Evolutionary conservation across 1,284 basidiomycete genomes (phyloP).

Genomic region (Trichosporon faecale): DNA sequence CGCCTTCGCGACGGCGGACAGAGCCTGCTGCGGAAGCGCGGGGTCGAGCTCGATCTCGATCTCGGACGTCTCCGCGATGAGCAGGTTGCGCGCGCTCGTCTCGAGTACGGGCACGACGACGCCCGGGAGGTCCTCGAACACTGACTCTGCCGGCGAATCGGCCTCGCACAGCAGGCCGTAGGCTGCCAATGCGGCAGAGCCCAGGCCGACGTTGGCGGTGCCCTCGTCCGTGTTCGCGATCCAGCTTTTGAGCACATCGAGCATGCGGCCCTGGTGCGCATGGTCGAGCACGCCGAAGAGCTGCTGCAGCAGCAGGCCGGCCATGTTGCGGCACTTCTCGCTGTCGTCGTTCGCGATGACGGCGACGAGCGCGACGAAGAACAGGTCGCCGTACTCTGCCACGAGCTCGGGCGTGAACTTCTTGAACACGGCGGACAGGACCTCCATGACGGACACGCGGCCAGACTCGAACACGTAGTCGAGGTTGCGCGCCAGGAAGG

Average conservation of each 20-base stretch:
- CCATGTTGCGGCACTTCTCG: slow-evolving; percentile 80
- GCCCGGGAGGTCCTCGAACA: slow-evolving; percentile 49
- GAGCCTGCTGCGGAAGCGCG: slow-evolving; percentile 78
- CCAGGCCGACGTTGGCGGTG: slow-evolving; percentile 34
- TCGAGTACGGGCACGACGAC: slow-evolving; percentile 65
- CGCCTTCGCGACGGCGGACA: slow-evolving; percentile 66
- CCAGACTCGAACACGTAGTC: slow-evolving; percentile 89
- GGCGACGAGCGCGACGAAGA: slow-evolving; percentile 91
- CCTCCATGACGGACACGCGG: slow-evolving; percentile 84
- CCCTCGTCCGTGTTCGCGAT: slow-evolving; percentile 26
- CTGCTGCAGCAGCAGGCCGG: slow-evolving; percentile 72
- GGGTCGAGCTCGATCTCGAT: slow-evolving; percentile 60
- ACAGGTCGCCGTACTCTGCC: slow-evolving; percentile 77
- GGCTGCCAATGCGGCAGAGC: slow-evolving; percentile 61
- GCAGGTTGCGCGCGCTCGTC: slow-evolving; percentile 54
- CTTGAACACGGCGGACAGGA: slow-evolving; percentile 73
- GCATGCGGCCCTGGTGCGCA: slow-evolving; percentile 57
- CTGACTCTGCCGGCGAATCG: slow-evolving; percentile 39
- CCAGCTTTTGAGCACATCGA: slow-evolving; percentile 76
- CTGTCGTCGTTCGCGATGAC: slow-evolving; percentile 91
- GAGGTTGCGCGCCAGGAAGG: slow-evolving; percentile 89
- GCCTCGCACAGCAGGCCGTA: slow-evolving; percentile 66
- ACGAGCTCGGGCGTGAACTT: slow-evolving; percentile 82
- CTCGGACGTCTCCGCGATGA: slow-evolving; percentile 52
- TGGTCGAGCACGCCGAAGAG: slow-evolving; percentile 69